Percentiles rank a stretch among this genome's conserved stretches.
phyloP scores from a whole-genome alignment of 257 asterid genomes.

The Thymus mandschuricus region DNA sequence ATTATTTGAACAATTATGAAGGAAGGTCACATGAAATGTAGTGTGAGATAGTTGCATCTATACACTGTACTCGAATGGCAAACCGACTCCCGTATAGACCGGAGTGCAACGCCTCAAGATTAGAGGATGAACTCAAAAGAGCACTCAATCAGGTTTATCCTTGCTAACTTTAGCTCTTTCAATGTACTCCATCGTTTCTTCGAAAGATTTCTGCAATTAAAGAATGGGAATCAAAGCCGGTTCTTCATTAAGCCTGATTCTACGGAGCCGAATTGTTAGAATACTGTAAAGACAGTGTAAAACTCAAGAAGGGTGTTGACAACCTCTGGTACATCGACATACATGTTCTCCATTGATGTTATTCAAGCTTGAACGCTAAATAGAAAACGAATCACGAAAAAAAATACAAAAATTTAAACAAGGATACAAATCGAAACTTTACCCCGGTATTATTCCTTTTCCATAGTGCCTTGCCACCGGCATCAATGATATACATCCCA shows the following conservation, averaged over 20 bases:
- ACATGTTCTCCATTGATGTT: background rate
- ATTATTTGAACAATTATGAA: background rate
- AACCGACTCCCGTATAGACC: background rate
- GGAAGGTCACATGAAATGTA: background rate
- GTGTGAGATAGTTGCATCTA: background rate
- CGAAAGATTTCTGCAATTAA: conserved; percentile 74
- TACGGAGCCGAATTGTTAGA: background rate
- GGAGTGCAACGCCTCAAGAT: background rate
- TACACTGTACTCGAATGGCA: background rate
- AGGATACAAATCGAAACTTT: conserved; percentile 26
- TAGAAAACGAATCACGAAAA: background rate
- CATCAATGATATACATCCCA: conserved; percentile 55
- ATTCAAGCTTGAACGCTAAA: background rate
- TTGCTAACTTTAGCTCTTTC: conserved; percentile 63
- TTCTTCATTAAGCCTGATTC: background rate
- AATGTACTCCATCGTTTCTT: conserved; percentile 75
- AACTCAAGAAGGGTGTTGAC: no score
- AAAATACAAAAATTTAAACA: background rate
- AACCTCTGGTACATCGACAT: no score
- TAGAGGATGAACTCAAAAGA: background rate
- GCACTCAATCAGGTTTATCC: conserved; percentile 38
- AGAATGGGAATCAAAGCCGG: background rate
- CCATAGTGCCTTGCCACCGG: conserved; percentile 74
- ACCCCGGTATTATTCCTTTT: conserved; percentile 78
- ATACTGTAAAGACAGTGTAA: background rate